Base-by-base conservation (phyloP, 306 rosid genomes). In the Oemleria cerasiformis region DNA sequence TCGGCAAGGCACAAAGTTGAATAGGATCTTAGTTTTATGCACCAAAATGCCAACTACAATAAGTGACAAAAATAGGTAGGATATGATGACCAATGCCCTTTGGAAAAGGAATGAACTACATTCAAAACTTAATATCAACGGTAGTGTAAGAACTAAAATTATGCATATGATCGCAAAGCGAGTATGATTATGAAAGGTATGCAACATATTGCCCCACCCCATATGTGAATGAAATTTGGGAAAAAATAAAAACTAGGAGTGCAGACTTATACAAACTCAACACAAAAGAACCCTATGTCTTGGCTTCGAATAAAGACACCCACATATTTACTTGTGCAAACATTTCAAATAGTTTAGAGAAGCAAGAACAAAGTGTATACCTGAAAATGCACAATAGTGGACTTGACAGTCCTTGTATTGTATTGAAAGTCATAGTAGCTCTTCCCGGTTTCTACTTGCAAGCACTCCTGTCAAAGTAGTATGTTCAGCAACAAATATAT, bases 321-420 rank as follows among this genome's bases (percentile, higher is more conserved):
- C 17, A 6, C 60, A 53, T 54, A 42, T 48, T 64, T 45, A 21
- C 17, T 44, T 71, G 40, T n/a, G 62, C 57, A 51, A 44, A 21
- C 47, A 23, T 19, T 55, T 71, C 9, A 49, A 70, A 48, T 15
- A 53, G 14, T 25, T 9, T 14, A 21, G 50, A 39, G 58, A 71
- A 44, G 17, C 1, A 54, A 11, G 51, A 58, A 49, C 41, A 70
- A 25, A 80, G 51, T 65, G 71, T 75, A 83, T 84, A 94, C 99
- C 99, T 94, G 99, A 76, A 94, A 94, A 74, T 94, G 99, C 75
- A 85, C 92, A 51, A 94, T 84, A 34, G 99, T 91, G 8, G 99
- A 88, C 62, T 88, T 89, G 68, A 94, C 96, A 42, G 91, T 87
- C 88, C 99, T 91, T 49, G 99, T 91, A 61, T 89, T 94, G 85